Conservation (phyloP, 768 basidiomycete genomes). For the Termitomyces sp. region DNA sequence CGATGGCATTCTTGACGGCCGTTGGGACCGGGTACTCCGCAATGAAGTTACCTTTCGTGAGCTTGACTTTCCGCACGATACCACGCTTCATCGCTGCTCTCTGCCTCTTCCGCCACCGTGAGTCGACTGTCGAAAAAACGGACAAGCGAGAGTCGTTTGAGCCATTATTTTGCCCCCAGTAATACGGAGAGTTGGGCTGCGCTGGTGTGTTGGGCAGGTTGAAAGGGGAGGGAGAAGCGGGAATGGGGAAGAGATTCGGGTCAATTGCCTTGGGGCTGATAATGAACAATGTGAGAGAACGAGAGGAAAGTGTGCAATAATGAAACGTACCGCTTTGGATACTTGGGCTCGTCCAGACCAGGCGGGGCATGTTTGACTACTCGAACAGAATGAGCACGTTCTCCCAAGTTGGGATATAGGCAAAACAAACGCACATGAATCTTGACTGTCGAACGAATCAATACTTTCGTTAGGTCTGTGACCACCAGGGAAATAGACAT, state of each 20-base stretch:
- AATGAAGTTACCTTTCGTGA: conserved; percentile 92
- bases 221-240: conserved; percentile 20
- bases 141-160: conserved; percentile 44
- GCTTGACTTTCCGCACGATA: conserved; percentile 86
- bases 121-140: conserved; percentile 50
- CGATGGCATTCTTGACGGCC: conserved; percentile 79
- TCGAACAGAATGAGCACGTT: not conserved
- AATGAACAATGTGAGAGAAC: not conserved
- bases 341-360: conserved; percentile 15
- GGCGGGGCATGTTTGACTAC: conserved; percentile 11
- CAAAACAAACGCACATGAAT: conserved; percentile 15
- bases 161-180: conserved; percentile 15
- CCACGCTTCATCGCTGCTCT: conserved; percentile 88
- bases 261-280: conserved; percentile 19
- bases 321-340: conserved; percentile 16
- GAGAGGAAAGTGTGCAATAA: not conserved
- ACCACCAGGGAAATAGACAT: conserved; percentile 23
- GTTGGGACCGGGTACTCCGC: conserved; percentile 86
- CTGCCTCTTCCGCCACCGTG: conserved; percentile 70
- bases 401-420: not conserved
- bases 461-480: conserved; percentile 21
- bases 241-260: conserved; percentile 23
- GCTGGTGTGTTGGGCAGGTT: conserved; percentile 22
- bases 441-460: conserved; percentile 20
- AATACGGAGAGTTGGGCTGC: conserved; percentile 22